phyloP scores from a whole-genome alignment of 208 protist species.

The Leishmania tropica region DNA sequence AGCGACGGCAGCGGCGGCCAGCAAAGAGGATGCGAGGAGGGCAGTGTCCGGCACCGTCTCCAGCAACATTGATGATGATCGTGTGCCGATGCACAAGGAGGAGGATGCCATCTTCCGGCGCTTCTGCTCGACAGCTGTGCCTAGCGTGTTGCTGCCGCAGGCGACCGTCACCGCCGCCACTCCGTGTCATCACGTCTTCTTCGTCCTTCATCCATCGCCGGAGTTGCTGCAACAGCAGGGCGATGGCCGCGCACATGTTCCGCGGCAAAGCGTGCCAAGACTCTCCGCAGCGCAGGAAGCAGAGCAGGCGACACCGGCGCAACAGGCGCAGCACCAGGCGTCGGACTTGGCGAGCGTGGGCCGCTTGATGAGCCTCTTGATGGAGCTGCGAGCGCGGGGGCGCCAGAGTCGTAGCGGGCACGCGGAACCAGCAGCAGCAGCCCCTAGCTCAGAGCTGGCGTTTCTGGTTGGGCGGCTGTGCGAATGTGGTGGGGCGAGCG shows the following conservation, averaged over 20 bases:
- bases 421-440: neutral
- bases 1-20: neutral
- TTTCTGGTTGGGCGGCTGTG: constrained; percentile 38
- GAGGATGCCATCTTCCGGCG: constrained; percentile 20
- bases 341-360: constrained; percentile 58
- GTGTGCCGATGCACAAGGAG: neutral
- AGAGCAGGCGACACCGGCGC: constrained; percentile 18
- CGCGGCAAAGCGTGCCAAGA: neutral
- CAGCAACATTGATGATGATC: neutral
- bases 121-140: constrained; percentile 25
- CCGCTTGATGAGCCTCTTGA: constrained; percentile 36
- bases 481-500: constrained; percentile 13
- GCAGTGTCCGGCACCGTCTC: neutral
- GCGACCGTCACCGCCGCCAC: constrained; percentile 40
- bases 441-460: constrained; percentile 33
- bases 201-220: constrained; percentile 35
- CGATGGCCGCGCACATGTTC: neutral
- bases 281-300: constrained; percentile 15
- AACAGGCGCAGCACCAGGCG: constrained; percentile 28
- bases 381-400: constrained; percentile 34
- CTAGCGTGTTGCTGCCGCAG: constrained; percentile 30
- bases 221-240: constrained; percentile 7
- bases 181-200: constrained; percentile 53
- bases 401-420: neutral
- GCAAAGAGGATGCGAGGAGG: neutral